Conservation (phyloP, 306 rosid species). For the Malus fusca region DNA sequence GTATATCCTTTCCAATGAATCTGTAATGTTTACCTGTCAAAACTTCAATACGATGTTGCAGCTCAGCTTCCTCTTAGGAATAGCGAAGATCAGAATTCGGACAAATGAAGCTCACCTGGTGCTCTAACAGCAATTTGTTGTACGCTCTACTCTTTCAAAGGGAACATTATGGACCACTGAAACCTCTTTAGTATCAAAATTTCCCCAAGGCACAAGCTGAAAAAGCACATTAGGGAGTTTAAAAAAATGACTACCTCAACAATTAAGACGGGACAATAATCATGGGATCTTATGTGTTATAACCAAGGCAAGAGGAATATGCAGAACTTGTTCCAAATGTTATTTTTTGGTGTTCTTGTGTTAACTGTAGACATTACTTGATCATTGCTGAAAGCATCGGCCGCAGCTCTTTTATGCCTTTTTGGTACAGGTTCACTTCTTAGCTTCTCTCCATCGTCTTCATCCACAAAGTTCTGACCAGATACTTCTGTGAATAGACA, state of each 20-base stretch:
- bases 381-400: constrained; percentile 29
- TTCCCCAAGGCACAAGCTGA: constrained; percentile 47
- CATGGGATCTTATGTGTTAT: neutral
- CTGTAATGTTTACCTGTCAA: constrained; percentile 21
- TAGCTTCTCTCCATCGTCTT: constrained; percentile 33
- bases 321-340: neutral
- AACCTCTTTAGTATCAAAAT: constrained; percentile 21
- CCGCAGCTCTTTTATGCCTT: constrained; percentile 42
- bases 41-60: constrained; percentile 19
- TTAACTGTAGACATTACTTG: constrained; percentile 33
- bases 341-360: neutral
- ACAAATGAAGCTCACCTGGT: no score
- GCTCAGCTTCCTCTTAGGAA: constrained; percentile 35
- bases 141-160: constrained; percentile 19
- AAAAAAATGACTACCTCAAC: constrained; percentile 10
- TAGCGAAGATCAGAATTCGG: constrained; percentile 7
- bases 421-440: constrained; percentile 36
- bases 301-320: neutral
- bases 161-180: constrained; percentile 22
- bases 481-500: constrained; percentile 46
- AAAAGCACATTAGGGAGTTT: neutral
- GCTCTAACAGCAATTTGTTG: no score
- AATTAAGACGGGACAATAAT: neutral
- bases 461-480: constrained; percentile 74
- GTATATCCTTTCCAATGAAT: constrained; percentile 2